Base-by-base conservation (phyloP, 441 rosid species). In the Pelargonium myrrhifolium region DNA sequence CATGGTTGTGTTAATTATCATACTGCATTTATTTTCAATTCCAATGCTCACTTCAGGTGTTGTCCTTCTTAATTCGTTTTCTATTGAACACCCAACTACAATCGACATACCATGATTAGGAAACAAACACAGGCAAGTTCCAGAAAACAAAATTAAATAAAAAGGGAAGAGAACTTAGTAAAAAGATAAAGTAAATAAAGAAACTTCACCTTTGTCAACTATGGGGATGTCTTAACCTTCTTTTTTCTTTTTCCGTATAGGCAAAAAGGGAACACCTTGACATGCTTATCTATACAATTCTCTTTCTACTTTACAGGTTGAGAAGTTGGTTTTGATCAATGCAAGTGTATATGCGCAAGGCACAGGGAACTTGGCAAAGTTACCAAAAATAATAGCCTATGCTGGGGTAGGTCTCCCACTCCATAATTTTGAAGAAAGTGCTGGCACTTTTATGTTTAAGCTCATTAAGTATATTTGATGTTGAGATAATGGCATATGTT, bases 321-420 rank as follows among this genome's bases (percentile, higher is more conserved):
- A 86, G 68, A 89, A 85, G 66, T 81, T 93, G 78, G 80, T 89
- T 77, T 80, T 93, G 76, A 85, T 93, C 75, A 87, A 93, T 68
- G 89, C 97, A 74, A 88, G 92, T 68, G 96, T 89, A 42, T 91
- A 89, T 71, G 73, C 90, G 62, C 87, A 93, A 86, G 97, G 96
- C 75, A 87, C 90, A 0, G 96, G 93, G 65, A 71, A 84, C 72
- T 80, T 89, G 28, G 90, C 92, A 7, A 88, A 82, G 43, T 73
- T 89, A 68, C 96, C 97, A 9, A 74, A 74, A 76, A 58, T 65
- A 22, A 71, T 83, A 59, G 96, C 99, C 75, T 93, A 91, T 81
- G 90, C 93, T 66, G 97, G 96, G 77, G 97, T 89, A 69, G 66
- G 80, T 77, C 64, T 66, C 70, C 67, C 28, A 10, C 68, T 68